Evolutionary conservation across 768 basidiomycete genomes (phyloP).

Genomic region (Fomitopsis serialis): DNA sequence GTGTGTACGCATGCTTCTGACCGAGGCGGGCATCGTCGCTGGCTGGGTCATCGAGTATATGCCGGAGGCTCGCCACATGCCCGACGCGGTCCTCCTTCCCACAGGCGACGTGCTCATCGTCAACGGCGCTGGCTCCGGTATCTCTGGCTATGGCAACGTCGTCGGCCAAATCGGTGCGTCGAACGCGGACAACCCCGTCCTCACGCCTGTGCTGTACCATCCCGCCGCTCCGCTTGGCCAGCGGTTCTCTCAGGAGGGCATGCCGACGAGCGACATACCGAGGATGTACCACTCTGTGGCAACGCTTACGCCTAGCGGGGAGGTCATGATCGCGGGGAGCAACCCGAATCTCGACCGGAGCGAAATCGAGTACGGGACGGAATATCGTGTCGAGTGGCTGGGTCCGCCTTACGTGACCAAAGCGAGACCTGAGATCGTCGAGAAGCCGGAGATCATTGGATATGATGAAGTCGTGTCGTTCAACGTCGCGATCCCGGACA

Average conservation of each 20-base stretch:
- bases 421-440: conserved; percentile 51
- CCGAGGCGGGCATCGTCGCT: conserved; percentile 51
- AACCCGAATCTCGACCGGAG: conserved; percentile 82
- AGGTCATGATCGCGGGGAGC: conserved; percentile 76
- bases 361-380: conserved; percentile 68
- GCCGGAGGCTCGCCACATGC: conserved; percentile 72
- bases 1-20: conserved; percentile 66
- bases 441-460: background rate
- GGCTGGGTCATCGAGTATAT: conserved; percentile 78
- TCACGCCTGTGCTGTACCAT: conserved; percentile 67
- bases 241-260: conserved; percentile 51
- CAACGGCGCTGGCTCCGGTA: conserved; percentile 70
- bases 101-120: conserved; percentile 69
- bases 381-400: conserved; percentile 87
- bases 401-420: conserved; percentile 74
- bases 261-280: conserved; percentile 65
- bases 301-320: conserved; percentile 65
- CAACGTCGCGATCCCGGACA: conserved; percentile 32
- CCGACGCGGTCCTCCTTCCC: conserved; percentile 76
- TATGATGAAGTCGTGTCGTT: conserved; percentile 40
- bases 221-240: conserved; percentile 45
- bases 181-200: conserved; percentile 70
- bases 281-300: conserved; percentile 83
- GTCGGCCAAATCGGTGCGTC: conserved; percentile 62
- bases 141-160: conserved; percentile 78